Conservation (phyloP, 2,329 filamentous ascomycete species). For the Monosporascus sp. region DNA sequence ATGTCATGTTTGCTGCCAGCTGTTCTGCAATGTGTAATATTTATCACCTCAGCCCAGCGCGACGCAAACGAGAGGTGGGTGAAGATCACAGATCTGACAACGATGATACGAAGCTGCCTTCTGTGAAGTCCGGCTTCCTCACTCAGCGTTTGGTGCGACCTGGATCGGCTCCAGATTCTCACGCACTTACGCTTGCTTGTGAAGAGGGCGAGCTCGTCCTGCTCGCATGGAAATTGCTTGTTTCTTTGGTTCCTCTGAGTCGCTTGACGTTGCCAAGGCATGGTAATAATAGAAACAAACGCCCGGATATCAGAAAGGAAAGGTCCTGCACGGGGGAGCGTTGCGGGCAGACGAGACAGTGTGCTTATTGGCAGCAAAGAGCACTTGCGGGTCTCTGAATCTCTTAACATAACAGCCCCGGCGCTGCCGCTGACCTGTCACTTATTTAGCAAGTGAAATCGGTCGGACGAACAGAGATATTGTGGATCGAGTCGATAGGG, state of each 20-base stretch:
- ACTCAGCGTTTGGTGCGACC: background rate
- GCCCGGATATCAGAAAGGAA: background rate
- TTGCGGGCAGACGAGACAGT: background rate
- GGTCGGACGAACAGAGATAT: conserved; percentile 5
- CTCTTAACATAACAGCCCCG: conserved; percentile 7
- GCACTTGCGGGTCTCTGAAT: conserved; percentile 7
- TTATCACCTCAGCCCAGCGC: conserved; percentile 1
- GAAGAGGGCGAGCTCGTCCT: background rate
- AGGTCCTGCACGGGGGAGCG: background rate
- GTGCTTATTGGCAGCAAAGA: background rate
- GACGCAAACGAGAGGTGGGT: conserved; percentile 10
- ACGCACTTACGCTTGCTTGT: background rate
- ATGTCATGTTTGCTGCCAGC: conserved; percentile 7
- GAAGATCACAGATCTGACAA: conserved; percentile 2
- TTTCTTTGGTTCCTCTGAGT: background rate
- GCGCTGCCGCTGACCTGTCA: conserved; percentile 12
- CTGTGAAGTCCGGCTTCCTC: background rate
- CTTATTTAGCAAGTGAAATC: conserved; percentile 6
- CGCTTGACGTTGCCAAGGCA: background rate
- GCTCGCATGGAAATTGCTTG: background rate
- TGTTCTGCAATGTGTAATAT: background rate
- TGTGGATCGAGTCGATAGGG: conserved; percentile 7
- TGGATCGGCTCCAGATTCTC: background rate
- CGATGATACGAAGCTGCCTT: conserved; percentile 8
- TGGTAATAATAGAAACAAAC: background rate